Conservation (phyloP, 129 eudicot genomes). For the Gnaphalium uliginosum region DNA sequence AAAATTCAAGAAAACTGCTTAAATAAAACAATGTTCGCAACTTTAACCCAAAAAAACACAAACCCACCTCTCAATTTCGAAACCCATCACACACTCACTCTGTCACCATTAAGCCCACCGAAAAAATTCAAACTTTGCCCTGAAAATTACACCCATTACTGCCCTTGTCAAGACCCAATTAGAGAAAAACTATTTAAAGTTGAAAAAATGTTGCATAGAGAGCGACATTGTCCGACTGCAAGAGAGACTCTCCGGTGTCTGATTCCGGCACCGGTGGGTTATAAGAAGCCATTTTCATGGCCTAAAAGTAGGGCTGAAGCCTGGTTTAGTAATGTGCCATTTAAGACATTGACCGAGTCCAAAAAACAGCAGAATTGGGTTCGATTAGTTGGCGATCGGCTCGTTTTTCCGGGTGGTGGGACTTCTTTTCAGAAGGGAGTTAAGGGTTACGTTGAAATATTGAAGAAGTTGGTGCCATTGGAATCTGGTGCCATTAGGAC, state of each 20-base stretch:
- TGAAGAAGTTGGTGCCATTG: slow-evolving; percentile 45
- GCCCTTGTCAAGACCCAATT: slow-evolving; percentile 53
- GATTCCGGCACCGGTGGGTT: slow-evolving; percentile 39
- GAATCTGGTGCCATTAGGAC: slow-evolving; percentile 45
- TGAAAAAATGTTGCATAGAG: slow-evolving; percentile 33
- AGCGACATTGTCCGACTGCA: slow-evolving; percentile 41
- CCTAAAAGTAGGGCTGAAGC: slow-evolving; percentile 47
- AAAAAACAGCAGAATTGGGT: slow-evolving; percentile 61
- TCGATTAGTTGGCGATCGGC: slow-evolving; percentile 41
- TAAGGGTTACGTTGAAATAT: slow-evolving; percentile 38
- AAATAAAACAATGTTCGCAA: neutral
- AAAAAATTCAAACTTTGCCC: slow-evolving; percentile 34
- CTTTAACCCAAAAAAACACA: slow-evolving; percentile 16
- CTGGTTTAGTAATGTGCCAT: slow-evolving; percentile 55
- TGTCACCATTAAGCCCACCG: slow-evolving; percentile 13
- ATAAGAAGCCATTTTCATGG: slow-evolving; percentile 50
- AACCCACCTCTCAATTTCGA: slow-evolving; percentile 32
- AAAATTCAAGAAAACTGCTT: slow-evolving; percentile 19
- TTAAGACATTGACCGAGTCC: slow-evolving; percentile 37
- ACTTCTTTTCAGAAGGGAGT: slow-evolving; percentile 47
- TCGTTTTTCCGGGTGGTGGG: slow-evolving; percentile 58
- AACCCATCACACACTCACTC: slow-evolving; percentile 29
- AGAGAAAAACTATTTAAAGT: slow-evolving; percentile 21
- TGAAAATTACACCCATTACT: slow-evolving; percentile 46
- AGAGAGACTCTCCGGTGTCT: slow-evolving; percentile 40